Evolutionary conservation across 176 grass and related monocot genomes (phyloP), one percentile per base, ranked within the genome.

Genomic region (Oryza rufipogon): DNA sequence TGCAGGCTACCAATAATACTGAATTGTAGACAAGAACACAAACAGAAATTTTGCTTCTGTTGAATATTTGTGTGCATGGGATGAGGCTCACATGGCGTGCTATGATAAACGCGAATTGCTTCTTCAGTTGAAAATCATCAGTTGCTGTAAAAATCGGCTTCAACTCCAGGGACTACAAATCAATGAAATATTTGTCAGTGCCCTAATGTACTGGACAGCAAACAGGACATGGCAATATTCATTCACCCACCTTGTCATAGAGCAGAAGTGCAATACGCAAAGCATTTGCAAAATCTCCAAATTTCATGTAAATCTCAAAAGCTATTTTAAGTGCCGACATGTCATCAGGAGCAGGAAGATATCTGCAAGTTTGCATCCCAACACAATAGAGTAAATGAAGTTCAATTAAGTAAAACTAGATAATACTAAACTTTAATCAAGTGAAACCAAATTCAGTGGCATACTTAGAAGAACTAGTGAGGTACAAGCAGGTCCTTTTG

Each of bases 381-480:
- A 74, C 56, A 89, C 45, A 71, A 19, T 44, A 83, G 46, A 28
- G 9, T 22, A 52, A 11, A 64, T 11, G 64, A 74, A 64, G 15
- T 32, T 68, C 8, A 74, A 83, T 73, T 70, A 51, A 75, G 64
- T 66, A 84, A 41, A 83, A 38, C 47, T 36, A 26, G 19, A 36
- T 6, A 15, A 64, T 25, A 26, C 17, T 12, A 47, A 33, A 22
- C 34, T 36, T 66, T 36, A 52, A 33, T 20, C 14, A 68, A 69
- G 45, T 8, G 10, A 69, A 32, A 52, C 25, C 41, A 68, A 80
- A 80, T 33, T 3, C 6, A 32, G 28, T 22, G 25, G 80, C 63
- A 83, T 92, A 94, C 92, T 78, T 91, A 78, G 92, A 88, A 79
- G 87, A 89, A 84, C 87, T 94, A 58, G 92, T 91, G 65, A 94